phyloP scores from a whole-genome alignment of 2,329 filamentous ascomycete genomes.

The Paraphoma sp. region DNA sequence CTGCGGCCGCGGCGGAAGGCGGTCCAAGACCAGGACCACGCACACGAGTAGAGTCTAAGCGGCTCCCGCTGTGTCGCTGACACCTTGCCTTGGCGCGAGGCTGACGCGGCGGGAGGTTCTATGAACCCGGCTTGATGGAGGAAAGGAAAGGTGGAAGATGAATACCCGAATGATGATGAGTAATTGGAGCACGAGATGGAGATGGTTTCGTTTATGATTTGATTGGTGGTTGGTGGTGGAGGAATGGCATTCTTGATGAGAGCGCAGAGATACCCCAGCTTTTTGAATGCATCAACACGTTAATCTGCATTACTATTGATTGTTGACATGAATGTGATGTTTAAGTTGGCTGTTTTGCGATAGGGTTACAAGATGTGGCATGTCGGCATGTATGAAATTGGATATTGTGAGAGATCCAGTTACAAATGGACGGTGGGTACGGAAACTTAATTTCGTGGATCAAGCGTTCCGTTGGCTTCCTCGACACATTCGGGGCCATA shows the following conservation, averaged over 20 bases:
- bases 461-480: no score
- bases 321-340: not conserved
- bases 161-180: not conserved
- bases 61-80: conserved; percentile 15
- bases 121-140: not conserved
- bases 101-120: not conserved
- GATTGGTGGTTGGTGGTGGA: not conserved
- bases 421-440: no score
- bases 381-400: no score
- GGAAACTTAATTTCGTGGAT: no score
- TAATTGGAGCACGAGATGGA: not conserved
- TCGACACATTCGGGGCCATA: no score
- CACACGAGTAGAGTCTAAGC: conserved; percentile 49
- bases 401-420: no score
- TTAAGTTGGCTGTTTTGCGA: not conserved
- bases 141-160: not conserved
- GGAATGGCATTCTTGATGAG: conserved; percentile 3
- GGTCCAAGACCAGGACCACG: conserved; percentile 44
- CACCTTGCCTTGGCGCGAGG: not conserved
- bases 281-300: conserved; percentile 19
- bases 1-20: conserved; percentile 53
- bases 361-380: no score
- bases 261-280: conserved; percentile 32
- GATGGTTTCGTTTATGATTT: not conserved
- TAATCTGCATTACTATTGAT: conserved; percentile 5